phyloP scores from a whole-genome alignment of 2,329 filamentous ascomycete genomes.

The Clarireedia homoeocarpa region DNA sequence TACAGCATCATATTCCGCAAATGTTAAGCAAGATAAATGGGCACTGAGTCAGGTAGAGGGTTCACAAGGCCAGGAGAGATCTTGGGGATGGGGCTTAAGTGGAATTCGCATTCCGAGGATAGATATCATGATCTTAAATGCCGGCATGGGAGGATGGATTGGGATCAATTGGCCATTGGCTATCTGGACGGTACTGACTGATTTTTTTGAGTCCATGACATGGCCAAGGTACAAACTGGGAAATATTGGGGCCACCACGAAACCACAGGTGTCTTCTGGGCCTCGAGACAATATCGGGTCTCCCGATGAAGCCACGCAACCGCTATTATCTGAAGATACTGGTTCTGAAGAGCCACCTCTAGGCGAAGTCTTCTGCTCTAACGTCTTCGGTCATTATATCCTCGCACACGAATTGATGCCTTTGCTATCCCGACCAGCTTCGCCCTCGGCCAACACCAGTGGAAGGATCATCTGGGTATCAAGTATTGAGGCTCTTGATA shows the following conservation, averaged over 20 bases:
- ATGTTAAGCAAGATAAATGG: conserved; percentile 25
- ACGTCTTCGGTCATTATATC: conserved; percentile 92
- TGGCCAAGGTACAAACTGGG: conserved; percentile 73
- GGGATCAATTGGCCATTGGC: conserved; percentile 65
- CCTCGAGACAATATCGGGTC: not conserved
- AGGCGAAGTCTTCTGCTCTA: conserved; percentile 80
- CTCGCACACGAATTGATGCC: conserved; percentile 74
- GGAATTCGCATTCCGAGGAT: conserved; percentile 57
- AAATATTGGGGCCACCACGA: conserved; percentile 43
- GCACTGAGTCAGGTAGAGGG: conserved; percentile 40
- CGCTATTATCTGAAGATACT: conserved; percentile 14
- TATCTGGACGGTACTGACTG: conserved; percentile 44
- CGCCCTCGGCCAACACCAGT: conserved; percentile 18
- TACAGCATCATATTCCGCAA: conserved; percentile 22
- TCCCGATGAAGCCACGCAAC: conserved; percentile 22
- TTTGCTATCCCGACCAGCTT: conserved; percentile 43
- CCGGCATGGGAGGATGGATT: conserved; percentile 79
- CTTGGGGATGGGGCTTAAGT: conserved; percentile 28
- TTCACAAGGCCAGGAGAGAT: conserved; percentile 42
- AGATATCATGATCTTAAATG: conserved; percentile 77
- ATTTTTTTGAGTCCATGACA: conserved; percentile 60
- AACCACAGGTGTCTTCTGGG: conserved; percentile 38
- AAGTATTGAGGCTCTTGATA: conserved; percentile 60
- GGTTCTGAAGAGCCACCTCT: conserved; percentile 47
- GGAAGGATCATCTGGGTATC: conserved; percentile 71